Percentiles rank a stretch among this genome's conserved stretches.
phyloP scores from a whole-genome alignment of 257 asterid species.

The Primulina tabacum region DNA sequence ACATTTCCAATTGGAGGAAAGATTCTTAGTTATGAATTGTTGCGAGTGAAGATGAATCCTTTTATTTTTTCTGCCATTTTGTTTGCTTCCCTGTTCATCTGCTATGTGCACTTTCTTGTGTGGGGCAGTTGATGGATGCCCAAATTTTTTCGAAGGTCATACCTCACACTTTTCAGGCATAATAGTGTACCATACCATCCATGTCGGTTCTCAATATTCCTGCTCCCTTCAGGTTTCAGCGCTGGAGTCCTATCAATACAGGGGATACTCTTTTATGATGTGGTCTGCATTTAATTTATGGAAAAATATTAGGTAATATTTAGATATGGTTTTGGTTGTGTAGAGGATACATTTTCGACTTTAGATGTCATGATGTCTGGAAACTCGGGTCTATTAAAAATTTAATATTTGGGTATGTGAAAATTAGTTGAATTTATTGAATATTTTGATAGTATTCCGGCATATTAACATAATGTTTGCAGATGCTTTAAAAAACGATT shows the following conservation, averaged over 20 bases:
- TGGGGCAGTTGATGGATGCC: too few relatives aligned
- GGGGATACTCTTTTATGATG: slow-evolving; percentile 37
- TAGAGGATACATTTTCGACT: not conserved
- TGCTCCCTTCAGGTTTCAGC: slow-evolving; percentile 70
- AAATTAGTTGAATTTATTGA: not conserved
- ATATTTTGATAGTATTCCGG: not conserved
- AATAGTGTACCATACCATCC: slow-evolving; percentile 47
- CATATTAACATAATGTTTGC: too few relatives aligned
- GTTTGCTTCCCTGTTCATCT: slow-evolving; percentile 61
- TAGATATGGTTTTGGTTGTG: not conserved
- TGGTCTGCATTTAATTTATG: not conserved
- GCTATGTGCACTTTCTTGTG: slow-evolving; percentile 50
- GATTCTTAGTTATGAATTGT: slow-evolving; percentile 42
- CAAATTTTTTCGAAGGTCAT: slow-evolving; percentile 50
- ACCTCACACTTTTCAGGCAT: slow-evolving; percentile 69
- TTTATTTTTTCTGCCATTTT: slow-evolving; percentile 40
- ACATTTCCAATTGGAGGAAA: slow-evolving; percentile 45
- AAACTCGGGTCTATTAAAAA: not conserved
- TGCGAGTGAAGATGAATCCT: slow-evolving; percentile 55
- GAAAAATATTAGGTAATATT: not conserved
- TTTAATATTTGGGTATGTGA: too few relatives aligned
- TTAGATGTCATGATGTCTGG: not conserved
- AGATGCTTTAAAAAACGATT: too few relatives aligned
- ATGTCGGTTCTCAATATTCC: slow-evolving; percentile 63
- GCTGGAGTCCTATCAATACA: slow-evolving; percentile 87